Evolutionary conservation across 73 alveolate species (phyloP).

Genomic region (Tetrahymena elliotti): DNA sequence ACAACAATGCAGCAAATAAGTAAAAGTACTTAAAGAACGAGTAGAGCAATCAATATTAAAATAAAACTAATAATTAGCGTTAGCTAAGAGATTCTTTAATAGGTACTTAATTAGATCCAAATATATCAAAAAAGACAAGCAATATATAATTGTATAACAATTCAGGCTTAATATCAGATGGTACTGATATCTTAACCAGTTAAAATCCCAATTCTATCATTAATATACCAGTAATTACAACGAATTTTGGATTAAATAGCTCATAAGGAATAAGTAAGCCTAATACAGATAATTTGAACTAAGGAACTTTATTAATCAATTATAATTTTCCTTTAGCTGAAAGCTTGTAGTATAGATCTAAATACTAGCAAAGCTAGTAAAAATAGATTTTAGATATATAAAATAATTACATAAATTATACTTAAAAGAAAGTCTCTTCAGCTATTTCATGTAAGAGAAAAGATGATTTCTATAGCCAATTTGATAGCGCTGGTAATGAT

Average conservation of each 20-base stretch:
- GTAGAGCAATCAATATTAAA: too few species aligned
- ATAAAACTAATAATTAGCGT: neutral
- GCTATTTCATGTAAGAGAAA: neutral
- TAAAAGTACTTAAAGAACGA: neutral
- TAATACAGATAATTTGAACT: neutral
- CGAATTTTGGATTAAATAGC: neutral
- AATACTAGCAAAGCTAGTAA: neutral
- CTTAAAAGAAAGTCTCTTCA: neutral
- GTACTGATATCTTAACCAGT: neutral
- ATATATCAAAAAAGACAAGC: too few species aligned
- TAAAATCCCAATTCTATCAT: neutral
- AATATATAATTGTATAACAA: neutral
- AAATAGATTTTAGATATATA: neutral
- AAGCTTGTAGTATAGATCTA: neutral
- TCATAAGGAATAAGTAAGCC: neutral
- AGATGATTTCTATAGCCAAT: neutral
- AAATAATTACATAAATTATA: neutral
- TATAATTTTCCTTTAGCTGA: neutral
- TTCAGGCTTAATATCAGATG: neutral
- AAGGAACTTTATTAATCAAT: neutral
- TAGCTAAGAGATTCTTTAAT: neutral
- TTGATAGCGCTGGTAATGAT: neutral
- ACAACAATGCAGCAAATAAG: neutral
- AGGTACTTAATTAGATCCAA: neutral
- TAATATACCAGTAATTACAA: neutral